phyloP scores from a whole-genome alignment of 768 basidiomycete genomes.

The Postia placenta region DNA sequence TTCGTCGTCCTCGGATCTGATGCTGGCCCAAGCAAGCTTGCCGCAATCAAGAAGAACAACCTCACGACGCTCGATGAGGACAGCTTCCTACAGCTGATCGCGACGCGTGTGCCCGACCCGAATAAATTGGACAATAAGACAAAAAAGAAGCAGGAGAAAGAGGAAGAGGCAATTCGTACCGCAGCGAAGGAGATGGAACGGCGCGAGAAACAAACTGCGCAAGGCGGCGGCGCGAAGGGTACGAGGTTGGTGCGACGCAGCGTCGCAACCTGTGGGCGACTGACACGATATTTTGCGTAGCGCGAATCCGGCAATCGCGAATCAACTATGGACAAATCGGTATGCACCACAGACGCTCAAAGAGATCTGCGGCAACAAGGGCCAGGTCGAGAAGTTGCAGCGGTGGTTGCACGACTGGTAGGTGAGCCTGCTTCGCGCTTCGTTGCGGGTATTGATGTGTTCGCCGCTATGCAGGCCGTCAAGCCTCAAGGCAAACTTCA shows the following conservation, averaged over 20 bases:
- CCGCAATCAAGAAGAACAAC: slow-evolving; percentile 75
- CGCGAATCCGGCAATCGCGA: slow-evolving; percentile 13
- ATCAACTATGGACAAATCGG: slow-evolving; percentile 90
- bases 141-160: slow-evolving; percentile 74
- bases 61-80: slow-evolving; percentile 81
- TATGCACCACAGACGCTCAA: slow-evolving; percentile 87
- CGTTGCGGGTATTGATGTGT: background rate
- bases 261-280: background rate
- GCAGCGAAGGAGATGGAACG: slow-evolving; percentile 77
- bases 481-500: slow-evolving; percentile 73
- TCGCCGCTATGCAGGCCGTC: slow-evolving; percentile 47
- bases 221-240: slow-evolving; percentile 22
- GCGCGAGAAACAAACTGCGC: slow-evolving; percentile 52
- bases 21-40: slow-evolving; percentile 87
- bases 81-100: slow-evolving; percentile 79
- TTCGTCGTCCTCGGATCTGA: slow-evolving; percentile 86
- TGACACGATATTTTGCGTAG: background rate
- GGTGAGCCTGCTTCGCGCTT: slow-evolving; percentile 15
- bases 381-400: slow-evolving; percentile 81
- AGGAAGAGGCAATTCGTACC: slow-evolving; percentile 65
- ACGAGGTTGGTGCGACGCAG: slow-evolving; percentile 3
- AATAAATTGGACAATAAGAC: slow-evolving; percentile 61
- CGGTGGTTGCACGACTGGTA: slow-evolving; percentile 88
- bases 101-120: slow-evolving; percentile 43
- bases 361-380: slow-evolving; percentile 95